phyloP scores from a whole-genome alignment of 129 eudicot species.

The Erigeron canadensis region DNA sequence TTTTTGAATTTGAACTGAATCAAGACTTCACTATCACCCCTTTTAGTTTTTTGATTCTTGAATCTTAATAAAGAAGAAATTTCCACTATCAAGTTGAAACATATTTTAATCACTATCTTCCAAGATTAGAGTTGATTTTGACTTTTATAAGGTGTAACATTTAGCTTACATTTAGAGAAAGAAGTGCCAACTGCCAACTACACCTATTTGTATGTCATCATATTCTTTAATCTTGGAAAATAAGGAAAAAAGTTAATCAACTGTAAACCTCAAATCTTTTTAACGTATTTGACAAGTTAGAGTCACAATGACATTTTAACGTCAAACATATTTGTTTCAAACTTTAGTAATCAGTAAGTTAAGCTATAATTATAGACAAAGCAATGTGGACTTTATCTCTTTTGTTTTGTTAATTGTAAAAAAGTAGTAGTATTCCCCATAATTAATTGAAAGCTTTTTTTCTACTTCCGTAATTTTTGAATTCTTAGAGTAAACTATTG shows the following conservation, averaged over 20 bases:
- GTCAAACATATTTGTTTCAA: background rate
- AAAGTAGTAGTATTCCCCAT: background rate
- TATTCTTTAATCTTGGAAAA: background rate
- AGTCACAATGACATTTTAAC: background rate
- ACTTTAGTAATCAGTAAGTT: background rate
- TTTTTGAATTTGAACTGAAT: slow-evolving; percentile 20
- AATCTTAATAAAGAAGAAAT: slow-evolving; percentile 17
- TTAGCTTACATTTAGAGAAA: background rate
- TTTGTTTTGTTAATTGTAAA: background rate
- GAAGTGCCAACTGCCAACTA: background rate
- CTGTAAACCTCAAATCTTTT: background rate
- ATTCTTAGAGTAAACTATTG: background rate
- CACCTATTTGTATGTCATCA: background rate
- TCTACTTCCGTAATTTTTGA: background rate
- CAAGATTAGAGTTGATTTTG: background rate
- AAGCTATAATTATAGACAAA: background rate
- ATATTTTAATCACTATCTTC: background rate
- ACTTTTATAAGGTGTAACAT: too few species aligned
- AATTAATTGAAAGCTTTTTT: background rate
- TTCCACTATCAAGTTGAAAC: slow-evolving; percentile 24
- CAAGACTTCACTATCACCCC: slow-evolving; percentile 10
- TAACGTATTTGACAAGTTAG: background rate
- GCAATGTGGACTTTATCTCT: background rate
- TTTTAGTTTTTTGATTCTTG: slow-evolving; percentile 25
- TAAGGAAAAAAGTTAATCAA: background rate